Conservation (phyloP, 2,329 filamentous ascomycete genomes). For the Beauveria australis region DNA sequence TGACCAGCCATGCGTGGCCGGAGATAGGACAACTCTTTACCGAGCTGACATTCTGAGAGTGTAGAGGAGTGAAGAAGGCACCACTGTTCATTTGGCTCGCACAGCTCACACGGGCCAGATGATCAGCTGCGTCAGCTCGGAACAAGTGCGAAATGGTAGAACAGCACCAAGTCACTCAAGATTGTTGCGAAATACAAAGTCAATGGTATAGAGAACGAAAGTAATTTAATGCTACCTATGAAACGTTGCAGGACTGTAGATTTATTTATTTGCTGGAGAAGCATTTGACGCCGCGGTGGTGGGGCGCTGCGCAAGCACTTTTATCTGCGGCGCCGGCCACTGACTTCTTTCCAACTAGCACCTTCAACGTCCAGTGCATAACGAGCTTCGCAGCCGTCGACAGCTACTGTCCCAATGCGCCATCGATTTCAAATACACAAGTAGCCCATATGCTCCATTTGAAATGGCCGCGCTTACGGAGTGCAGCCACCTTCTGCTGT, state of each 20-base stretch:
- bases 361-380: background rate
- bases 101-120: too few relatives aligned
- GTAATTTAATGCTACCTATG: background rate
- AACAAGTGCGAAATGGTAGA: background rate
- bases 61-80: background rate
- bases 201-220: background rate
- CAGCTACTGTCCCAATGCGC: background rate
- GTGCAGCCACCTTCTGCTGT: constrained; percentile 14
- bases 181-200: too few relatives aligned
- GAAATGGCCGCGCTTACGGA: constrained; percentile 20
- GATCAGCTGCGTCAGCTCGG: background rate
- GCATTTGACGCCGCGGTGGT: background rate
- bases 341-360: background rate
- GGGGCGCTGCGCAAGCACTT: background rate
- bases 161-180: too few relatives aligned
- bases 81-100: too few relatives aligned
- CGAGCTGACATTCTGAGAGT: background rate
- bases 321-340: background rate
- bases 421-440: background rate
- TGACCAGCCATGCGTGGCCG: too few relatives aligned
- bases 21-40: background rate
- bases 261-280: background rate
- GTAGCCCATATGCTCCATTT: constrained; percentile 23
- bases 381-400: background rate
- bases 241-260: background rate